Evolutionary conservation across 805 yeast genomes (phyloP), one percentile per base, ranked within the genome.

Genomic region (Nakazawaea ambrosiae): DNA sequence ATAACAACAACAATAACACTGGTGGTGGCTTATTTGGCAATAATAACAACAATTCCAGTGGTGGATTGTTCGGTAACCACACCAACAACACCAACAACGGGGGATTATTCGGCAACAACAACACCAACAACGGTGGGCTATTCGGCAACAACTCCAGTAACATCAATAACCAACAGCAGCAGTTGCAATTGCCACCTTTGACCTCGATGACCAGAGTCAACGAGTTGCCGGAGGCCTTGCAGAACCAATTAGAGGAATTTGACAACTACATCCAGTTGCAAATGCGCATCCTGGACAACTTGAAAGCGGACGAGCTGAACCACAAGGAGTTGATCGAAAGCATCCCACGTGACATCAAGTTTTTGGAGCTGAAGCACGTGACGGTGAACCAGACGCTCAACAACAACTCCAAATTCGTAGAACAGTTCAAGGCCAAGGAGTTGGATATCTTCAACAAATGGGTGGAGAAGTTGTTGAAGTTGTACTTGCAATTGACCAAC

Each of bases 161-260:
- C 16, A 29, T 34, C 16, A 37, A 40, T 28, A 29, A 42, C 41
- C 14, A 31, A 33, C 67, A 66, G 31, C 62, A 61, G 30, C 68
- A 65, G 19, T 58, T 59, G 8, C 77, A 64, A 40, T 53, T 63
- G 36, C 66, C 70, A 4, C 73, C 63, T 34, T 63, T 84, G 31
- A 80, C 82, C 9, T 77, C 88, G 11, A 75, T 84, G 78, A 80
- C 90, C 1, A 70, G 82, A 34, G 82, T 84, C 8, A 75, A 77
- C 7, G 90, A 82, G 42, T 60, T 84, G 27, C 89, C 92, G 2
- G 80, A 74, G n/a, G 70, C 61, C n/a, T 59, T 78, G 39, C 83
- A 81, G 49, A 70, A 63, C 42, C 86, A 83, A 51, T 61, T 84
- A 26, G 83, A 79, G 54, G 77, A 78, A 45, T 60, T 84, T 40